A percentile compares a stretch with the other conserved stretches of the same genome.
Evolutionary conservation across 305 asterid genomes (phyloP).

Genomic region (Ajuga reptans): DNA sequence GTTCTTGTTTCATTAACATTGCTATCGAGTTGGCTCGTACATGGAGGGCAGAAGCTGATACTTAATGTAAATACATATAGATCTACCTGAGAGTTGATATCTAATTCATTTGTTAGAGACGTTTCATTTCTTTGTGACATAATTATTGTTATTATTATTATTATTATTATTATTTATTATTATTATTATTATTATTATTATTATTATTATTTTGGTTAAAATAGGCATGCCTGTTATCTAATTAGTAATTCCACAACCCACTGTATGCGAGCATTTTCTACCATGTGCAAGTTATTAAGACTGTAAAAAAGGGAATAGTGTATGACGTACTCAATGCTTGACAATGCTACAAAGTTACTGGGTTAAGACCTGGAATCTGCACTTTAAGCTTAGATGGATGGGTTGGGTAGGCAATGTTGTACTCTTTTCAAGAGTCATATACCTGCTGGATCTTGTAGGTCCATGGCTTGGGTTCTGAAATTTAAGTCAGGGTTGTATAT

Average conservation of each 20-base stretch:
- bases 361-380: neutral
- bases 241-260: no score
- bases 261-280: neutral
- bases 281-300: neutral
- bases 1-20: constrained; percentile 1
- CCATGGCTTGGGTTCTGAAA: neutral
- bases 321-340: neutral
- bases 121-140: neutral
- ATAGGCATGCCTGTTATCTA: neutral
- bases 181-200: neutral
- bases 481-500: neutral
- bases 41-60: constrained; percentile 12
- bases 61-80: neutral
- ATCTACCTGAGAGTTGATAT: neutral
- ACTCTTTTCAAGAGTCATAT: neutral
- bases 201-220: neutral
- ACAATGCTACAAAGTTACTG: neutral
- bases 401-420: neutral
- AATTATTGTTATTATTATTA: neutral
- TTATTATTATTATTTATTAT: neutral
- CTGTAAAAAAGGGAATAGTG: neutral
- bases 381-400: neutral
- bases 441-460: neutral
- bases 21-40: constrained; percentile 11
- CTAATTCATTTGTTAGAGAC: neutral